Base-by-base conservation (phyloP, 345 rosid genomes). In the Camelina hispida region DNA sequence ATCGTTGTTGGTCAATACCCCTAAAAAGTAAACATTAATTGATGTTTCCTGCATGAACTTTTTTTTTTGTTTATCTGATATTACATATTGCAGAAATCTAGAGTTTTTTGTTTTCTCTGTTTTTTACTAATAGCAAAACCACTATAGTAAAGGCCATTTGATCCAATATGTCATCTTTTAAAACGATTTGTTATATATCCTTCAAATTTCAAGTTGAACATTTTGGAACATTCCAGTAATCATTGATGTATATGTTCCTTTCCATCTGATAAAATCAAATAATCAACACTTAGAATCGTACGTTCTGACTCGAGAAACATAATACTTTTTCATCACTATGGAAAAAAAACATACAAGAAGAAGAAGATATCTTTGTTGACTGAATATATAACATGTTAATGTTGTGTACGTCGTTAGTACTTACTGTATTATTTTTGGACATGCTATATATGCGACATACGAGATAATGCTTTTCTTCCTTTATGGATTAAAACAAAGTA, bases 311-410 rank as follows among this genome's bases (percentile, higher is more conserved):
- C 7, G 18, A 56, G 32, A 42, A 43, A 43, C 30, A 17, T 6
- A 69, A 43, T 30, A 14, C 18, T 0, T 46, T 17, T 7, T 57
- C 25, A 17, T 44, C 56, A 32, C 14, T 46, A 18, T 69, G 1
- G 71, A 20, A 14, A 40, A 5, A 38, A 35, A 37, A 46, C 15
- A 64, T 4, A 17, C 10, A 30, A 64, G 14, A n/a, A 64, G 8
- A 23, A 25, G 28, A 25, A 25, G 28, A 25, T 16, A 18, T 50
- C 40, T 50, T 37, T 7, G 69, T 72, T 72, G 69, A 72, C 69
- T 16, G 11, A 51, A 40, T 23, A 25, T 11, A 60, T 47, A 60
- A 38, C 76, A 72, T 62, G 68, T 15, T 62, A 50, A 62, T 72
- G 43, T 51, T 71, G 32, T 61, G 61, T 35, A 22, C 28, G 28